Base-by-base conservation (phyloP, 306 rosid species). In the Quercus alba region DNA sequence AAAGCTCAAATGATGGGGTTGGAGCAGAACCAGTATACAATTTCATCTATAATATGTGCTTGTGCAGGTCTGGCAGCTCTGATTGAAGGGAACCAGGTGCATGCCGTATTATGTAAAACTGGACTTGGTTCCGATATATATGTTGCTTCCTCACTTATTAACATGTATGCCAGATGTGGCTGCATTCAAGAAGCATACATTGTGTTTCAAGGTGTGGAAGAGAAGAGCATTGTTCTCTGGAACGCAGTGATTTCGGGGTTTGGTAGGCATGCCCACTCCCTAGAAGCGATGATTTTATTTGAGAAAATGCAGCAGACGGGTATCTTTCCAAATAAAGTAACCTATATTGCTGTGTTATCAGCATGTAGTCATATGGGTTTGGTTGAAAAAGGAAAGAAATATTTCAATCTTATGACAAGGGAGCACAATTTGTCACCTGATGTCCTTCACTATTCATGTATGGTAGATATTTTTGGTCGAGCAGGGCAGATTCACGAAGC, bases 131-230 rank as follows among this genome's bases (percentile, higher is more conserved):
- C 83, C 10, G 93, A 91, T 54, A 12, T 86, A 25, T 90, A 84
- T 81, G 81, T 89, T 23, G 76, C 81, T 77, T 88, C 95, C 56
- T 88, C 97, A 57, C 88, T 94, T 79, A 75, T 93, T 41, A 97
- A 91, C 81, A 93, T 94, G 97, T 93, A 90, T 79, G 94, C 97
- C 75, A 94, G 90, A 85, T 92, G 97, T 23, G 97, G 97, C 77
- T 79, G 92, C 86, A 88, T 94, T 75, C 77, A 33, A 77, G 92
- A 93, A 84, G 90, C 97, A 25, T 88, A 86, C 81, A 72, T 79
- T 35, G 86, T 89, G 44, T 94, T 94, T 85, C 84, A 79, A 76
- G 89, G 75, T 70, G 77, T 75, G 70, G 90, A 84, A 76, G 70
- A 84, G 70, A 75, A 83, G 82, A 87, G 88, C 85, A 80, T 78